These are phyloP conservation scores for Teratosphaeriaceae sp. DNA, from an alignment of 2,329 filamentous ascomycete genomes.

Conservation along the genomic window DNA sequence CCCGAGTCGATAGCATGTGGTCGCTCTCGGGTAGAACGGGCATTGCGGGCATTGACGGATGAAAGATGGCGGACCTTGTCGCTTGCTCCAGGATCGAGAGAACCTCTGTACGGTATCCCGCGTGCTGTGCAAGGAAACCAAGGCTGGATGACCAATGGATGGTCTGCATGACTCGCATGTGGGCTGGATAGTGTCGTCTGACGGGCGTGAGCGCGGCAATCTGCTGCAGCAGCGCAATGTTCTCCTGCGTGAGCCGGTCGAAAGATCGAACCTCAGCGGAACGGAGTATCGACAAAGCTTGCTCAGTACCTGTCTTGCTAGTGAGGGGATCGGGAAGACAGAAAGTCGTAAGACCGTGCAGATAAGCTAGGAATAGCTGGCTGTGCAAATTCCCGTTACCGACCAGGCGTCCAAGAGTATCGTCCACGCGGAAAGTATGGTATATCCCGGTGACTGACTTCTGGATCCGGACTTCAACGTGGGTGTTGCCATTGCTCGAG, in stretches of 20 bases:
- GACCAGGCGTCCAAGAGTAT: constrained; percentile 50
- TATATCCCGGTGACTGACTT: constrained; percentile 31
- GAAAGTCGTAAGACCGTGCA: constrained; percentile 57
- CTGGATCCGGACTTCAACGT: neutral
- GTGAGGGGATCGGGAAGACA: constrained; percentile 53
- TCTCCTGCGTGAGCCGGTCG: constrained; percentile 12
- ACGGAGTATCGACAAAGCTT: constrained; percentile 29
- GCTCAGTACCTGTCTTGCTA: constrained; percentile 53
- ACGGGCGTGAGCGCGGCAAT: constrained; percentile 30
- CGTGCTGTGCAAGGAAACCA: constrained; percentile 36
- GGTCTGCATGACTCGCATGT: constrained; percentile 37
- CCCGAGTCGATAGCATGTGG: constrained; percentile 21
- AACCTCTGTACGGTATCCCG: constrained; percentile 24
- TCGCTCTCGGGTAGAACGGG: constrained; percentile 9
- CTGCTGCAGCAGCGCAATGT: constrained; percentile 16
- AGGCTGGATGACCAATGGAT: constrained; percentile 37
- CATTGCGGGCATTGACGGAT: constrained; percentile 5
- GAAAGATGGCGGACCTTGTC: constrained; percentile 9
- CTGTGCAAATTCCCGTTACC: constrained; percentile 44
- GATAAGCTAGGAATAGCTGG: constrained; percentile 34
- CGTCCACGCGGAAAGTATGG: constrained; percentile 48
- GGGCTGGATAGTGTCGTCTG: constrained; percentile 39
- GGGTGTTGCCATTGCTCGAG: constrained; percentile 35
- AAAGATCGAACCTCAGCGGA: constrained; percentile 19
- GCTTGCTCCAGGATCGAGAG: constrained; percentile 22